Evolutionary conservation across 768 basidiomycete genomes (phyloP).

Genomic region (Krasilnikovozyma curviuscula): DNA sequence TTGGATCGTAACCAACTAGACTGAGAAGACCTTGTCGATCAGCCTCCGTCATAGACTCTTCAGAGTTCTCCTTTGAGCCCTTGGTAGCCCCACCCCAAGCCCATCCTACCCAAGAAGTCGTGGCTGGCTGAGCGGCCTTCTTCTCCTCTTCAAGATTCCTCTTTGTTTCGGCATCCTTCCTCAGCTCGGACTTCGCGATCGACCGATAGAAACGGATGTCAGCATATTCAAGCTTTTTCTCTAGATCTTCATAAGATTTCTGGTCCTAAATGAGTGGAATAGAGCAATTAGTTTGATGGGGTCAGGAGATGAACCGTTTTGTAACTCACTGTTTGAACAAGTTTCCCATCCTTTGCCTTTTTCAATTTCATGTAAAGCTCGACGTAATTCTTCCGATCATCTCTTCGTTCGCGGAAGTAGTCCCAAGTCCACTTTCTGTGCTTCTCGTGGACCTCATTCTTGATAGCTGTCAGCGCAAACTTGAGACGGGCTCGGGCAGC

Average conservation of each 20-base stretch:
- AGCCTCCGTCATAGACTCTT: slow-evolving; percentile 57
- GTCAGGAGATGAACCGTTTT: neutral
- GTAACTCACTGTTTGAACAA: slow-evolving; percentile 36
- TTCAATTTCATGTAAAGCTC: slow-evolving; percentile 51
- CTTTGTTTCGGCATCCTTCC: slow-evolving; percentile 57
- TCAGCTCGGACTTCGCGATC: slow-evolving; percentile 67
- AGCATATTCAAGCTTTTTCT: slow-evolving; percentile 70
- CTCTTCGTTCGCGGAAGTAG: slow-evolving; percentile 68
- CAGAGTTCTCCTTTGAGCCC: slow-evolving; percentile 32
- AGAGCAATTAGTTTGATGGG: neutral
- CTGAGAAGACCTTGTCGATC: slow-evolving; percentile 34
- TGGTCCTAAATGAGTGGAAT: slow-evolving; percentile 16
- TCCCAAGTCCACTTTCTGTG: slow-evolving; percentile 77
- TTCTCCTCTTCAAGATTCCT: slow-evolving; percentile 51
- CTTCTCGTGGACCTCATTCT: slow-evolving; percentile 63
- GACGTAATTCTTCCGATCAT: slow-evolving; percentile 70
- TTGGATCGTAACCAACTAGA: slow-evolving; percentile 12
- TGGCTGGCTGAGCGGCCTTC: slow-evolving; percentile 32
- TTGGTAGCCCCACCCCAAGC: slow-evolving; percentile 43
- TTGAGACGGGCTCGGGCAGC: slow-evolving; percentile 46
- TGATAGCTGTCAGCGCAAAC: slow-evolving; percentile 62
- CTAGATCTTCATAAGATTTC: slow-evolving; percentile 40
- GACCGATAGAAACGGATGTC: slow-evolving; percentile 95
- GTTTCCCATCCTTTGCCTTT: slow-evolving; percentile 34
- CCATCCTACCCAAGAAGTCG: slow-evolving; percentile 38